Evolutionary conservation across 345 rosid species (phyloP), one percentile per base, ranked within the genome.

Genomic region (Populus tremula): DNA sequence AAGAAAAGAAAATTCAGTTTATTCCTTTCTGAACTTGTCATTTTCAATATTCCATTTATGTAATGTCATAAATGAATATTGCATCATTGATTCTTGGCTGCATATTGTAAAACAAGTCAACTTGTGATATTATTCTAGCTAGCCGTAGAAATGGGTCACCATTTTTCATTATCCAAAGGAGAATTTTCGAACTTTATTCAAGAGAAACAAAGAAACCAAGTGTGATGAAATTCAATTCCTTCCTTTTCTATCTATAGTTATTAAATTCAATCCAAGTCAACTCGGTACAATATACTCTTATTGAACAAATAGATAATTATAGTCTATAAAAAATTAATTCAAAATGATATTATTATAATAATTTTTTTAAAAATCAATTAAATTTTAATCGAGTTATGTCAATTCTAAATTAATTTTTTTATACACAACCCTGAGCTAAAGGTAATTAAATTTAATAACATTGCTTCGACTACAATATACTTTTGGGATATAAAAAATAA

Each of bases 91-190:
- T 73, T 73, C 76, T 67, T 53, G 50, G 53, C 72, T 53, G 73
- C 66, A 53, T 50, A 38, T 25, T 54, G 5, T 5, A 0, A 36
- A 8, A 0, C 66, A 54, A 54, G 54, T 76, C 79, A 76, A 68
- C 67, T 76, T 54, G 67, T 76, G 79, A 76, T 68, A 68, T 54
- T 18, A 39, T 76, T 76, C 21, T 43, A 20, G 39, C 9, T n/a
- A 25, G 61, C 14, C 31, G 21, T n/a, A 16, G 3, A 31, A 31
- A 64, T 64, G 56, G 20, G 27, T 49, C 8, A 1, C 10, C 21
- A 21, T 31, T 16, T 50, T 25, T 18, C n/a, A n/a, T 41, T 29
- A 23, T 50, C 56, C 68, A 23, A 13, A 41, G 31, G 17, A 23
- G 41, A 29, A 2, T 8, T 59, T 59, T 23, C 14, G 29, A 59